A percentile compares a stretch with the other conserved stretches of the same genome.
phyloP scores from a whole-genome alignment of 1,284 basidiomycete species.

The Ceratobasidium sp. region DNA sequence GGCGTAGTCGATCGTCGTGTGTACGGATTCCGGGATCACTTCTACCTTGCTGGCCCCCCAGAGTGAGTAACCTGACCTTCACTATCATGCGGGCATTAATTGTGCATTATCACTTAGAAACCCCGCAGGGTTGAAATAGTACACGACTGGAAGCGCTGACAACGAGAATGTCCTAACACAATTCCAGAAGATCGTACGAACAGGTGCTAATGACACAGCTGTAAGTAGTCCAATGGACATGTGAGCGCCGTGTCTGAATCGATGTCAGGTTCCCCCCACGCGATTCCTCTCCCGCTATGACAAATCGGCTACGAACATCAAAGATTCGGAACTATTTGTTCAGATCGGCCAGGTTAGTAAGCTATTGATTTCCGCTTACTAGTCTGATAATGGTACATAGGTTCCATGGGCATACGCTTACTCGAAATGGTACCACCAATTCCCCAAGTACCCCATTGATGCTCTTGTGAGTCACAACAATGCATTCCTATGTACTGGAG shows the following conservation, averaged over 20 bases:
- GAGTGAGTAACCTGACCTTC: neutral
- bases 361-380: neutral
- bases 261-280: slow-evolving; percentile 49
- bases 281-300: slow-evolving; percentile 61
- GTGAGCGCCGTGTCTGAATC: slow-evolving; percentile 7
- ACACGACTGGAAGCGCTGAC: neutral
- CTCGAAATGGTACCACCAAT: slow-evolving; percentile 63
- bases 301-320: slow-evolving; percentile 63
- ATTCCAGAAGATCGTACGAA: slow-evolving; percentile 55
- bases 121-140: slow-evolving; percentile 46
- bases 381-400: slow-evolving; percentile 44
- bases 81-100: neutral
- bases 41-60: slow-evolving; percentile 52
- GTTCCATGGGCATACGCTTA: slow-evolving; percentile 60
- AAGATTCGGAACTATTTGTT: slow-evolving; percentile 57
- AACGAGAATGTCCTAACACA: slow-evolving; percentile 51
- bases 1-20: slow-evolving; percentile 47
- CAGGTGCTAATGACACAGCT: slow-evolving; percentile 50
- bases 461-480: slow-evolving; percentile 47
- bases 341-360: slow-evolving; percentile 56
- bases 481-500: neutral
- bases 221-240: slow-evolving; percentile 43
- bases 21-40: slow-evolving; percentile 57
- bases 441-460: slow-evolving; percentile 56
- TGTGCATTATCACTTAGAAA: slow-evolving; percentile 40